Evolutionary conservation across 129 eudicot species (phyloP), one percentile per base, ranked within the genome.

Genomic region (Saussurea involucrata): DNA sequence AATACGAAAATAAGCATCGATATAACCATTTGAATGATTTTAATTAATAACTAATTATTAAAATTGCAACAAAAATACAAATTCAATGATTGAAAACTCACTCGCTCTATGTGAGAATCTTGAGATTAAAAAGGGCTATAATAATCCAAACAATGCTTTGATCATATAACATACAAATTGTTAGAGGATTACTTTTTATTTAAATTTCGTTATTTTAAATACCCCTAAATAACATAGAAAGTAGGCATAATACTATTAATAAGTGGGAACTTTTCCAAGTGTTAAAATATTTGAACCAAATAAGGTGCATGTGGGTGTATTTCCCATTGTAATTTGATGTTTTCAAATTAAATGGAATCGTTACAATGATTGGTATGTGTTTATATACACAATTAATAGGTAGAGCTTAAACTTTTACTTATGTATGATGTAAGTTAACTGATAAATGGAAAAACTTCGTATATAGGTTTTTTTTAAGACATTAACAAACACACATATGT

Each of bases 291-390:
- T 29, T 27, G 53, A 40, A 66, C 15, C 15, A 20, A 76, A 28
- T 6, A 76, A 66, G 53, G 15, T 20, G 53, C 21, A 66, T 76
- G 12, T 77, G 66, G 68, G 68, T 77, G 67, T 55, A 76, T 27
- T 42, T 29, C 37, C 80, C 12, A 25, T 68, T 36, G 24, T 46
- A 8, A 13, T 49, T 49, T 49, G 13, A 49, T 49, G 4, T 40
- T 8, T 17, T 49, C 1, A 12, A 49, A 15, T 13, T 15, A 15
- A 15, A 17, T 49, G 1, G 60, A 17, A 15, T 49, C 17, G 17
- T 49, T 15, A 17, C 17, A 4, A 17, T 15, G 60, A 49, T 49
- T 4, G 60, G 21, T 49, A 15, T 5, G 8, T 49, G 17, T 17
- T 17, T 17, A 8, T 36, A 36, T 15, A 49, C 4, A 46, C 8